Conservation (phyloP, 1,139 yeast species). For the Candida sp. region DNA sequence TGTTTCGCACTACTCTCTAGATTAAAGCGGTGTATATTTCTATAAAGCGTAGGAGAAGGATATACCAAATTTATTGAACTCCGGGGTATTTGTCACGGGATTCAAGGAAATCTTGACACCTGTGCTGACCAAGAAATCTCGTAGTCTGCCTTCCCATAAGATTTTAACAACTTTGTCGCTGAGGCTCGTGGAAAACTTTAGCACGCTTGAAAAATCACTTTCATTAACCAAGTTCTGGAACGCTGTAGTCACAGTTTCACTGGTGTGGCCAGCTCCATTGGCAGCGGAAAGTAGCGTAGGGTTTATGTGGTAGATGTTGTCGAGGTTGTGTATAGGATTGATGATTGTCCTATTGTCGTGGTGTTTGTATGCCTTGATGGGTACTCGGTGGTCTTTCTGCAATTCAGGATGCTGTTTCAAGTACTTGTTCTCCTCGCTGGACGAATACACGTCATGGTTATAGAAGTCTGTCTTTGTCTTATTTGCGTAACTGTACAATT, state of each 20-base stretch:
- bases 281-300: conserved; percentile 24
- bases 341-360: conserved; percentile 12
- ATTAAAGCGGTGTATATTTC: neutral
- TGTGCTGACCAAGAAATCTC: conserved; percentile 79
- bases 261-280: conserved; percentile 4
- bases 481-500: conserved; percentile 60
- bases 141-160: conserved; percentile 88
- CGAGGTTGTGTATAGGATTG: conserved; percentile 29
- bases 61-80: conserved; percentile 41
- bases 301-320: conserved; percentile 29
- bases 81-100: conserved; percentile 34
- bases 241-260: conserved; percentile 51
- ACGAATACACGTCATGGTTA: conserved; percentile 11
- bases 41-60: conserved; percentile 41
- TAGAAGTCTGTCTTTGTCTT: conserved; percentile 8
- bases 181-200: conserved; percentile 76
- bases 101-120: conserved; percentile 60
- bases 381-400: conserved; percentile 5
- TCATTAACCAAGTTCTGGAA: conserved; percentile 56
- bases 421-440: conserved; percentile 11
- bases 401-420: conserved; percentile 8
- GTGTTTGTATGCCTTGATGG: conserved; percentile 8
- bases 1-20: neutral
- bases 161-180: conserved; percentile 64
- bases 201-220: conserved; percentile 68